phyloP scores from a whole-genome alignment of 129 eudicot genomes.

The Arctium minus region DNA sequence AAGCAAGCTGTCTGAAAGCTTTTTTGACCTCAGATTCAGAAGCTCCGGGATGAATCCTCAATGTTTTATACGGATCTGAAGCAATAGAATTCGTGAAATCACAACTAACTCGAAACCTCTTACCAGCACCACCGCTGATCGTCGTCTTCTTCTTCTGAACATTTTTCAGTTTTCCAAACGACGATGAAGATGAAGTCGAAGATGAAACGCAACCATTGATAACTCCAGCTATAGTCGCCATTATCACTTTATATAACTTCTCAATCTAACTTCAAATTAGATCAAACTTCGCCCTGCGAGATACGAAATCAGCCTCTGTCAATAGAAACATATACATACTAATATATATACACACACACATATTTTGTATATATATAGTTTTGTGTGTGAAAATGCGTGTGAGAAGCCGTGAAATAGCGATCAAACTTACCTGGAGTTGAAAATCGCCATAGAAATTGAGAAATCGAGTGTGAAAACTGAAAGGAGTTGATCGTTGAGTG shows the following conservation, averaged over 20 bases:
- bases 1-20: conserved; percentile 81
- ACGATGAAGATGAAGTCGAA: conserved; percentile 13
- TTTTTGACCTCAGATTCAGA: conserved; percentile 81
- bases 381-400: neutral
- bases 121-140: neutral
- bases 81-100: conserved; percentile 9
- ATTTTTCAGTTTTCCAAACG: conserved; percentile 4
- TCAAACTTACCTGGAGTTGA: conserved; percentile 3
- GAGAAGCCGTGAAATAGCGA: neutral
- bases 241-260: neutral
- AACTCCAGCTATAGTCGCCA: conserved; percentile 35
- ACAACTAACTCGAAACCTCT: conserved; percentile 26
- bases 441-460: neutral
- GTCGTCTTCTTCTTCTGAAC: conserved; percentile 8
- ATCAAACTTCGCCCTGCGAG: neutral
- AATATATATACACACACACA: too few species aligned
- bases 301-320: neutral
- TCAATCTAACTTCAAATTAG: conserved; percentile 1
- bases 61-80: conserved; percentile 70
- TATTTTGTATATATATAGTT: neutral
- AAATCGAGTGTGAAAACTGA: neutral
- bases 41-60: conserved; percentile 60
- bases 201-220: conserved; percentile 13
- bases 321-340: neutral
- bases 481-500: conserved; percentile 14